Evolutionary conservation across 768 basidiomycete genomes (phyloP), one percentile per base, ranked within the genome.

Genomic region (Mycena albidolilacea): DNA sequence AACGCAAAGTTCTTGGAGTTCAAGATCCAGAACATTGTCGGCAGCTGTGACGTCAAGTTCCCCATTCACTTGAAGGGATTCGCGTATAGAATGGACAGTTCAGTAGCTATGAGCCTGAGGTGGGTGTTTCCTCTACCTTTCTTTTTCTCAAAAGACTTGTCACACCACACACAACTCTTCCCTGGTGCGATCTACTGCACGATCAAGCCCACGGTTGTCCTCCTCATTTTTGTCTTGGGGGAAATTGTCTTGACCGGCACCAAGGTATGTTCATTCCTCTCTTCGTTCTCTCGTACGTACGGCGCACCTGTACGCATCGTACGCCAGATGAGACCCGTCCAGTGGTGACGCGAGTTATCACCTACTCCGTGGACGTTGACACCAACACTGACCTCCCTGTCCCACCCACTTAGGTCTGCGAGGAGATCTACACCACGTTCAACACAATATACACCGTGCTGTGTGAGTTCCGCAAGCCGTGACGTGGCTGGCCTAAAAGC

Each of bases 21-120:
- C 88, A 99, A 99, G 86, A 99, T 99, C 62, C 97, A 99, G 88
- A 99, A 99, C 83, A 99, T 98, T 59, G 98, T 99, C 43, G 97
- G 70, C 38, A 71, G 70, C 46, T 71, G 70, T 43, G 64, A 71
- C 64, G 70, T 71, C 48, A 64, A 97, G 86, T 99, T 99, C 86
- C 97, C 98, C 73, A 99, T 99, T 80, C 91, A 97, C 74, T 86
- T 99, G 79, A 97, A 99, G 85, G 98, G 98, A 64, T 88, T 99
- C 74, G 97, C 97, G 2, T 99, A 97, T 85, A 93, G 92, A 77
- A 99, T 90, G 97, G 97, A 79, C 94, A 97, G 70, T 71, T 71
- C 70, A 71, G 70, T 38, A 71, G 70, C 78, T 98, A 99, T 77
- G 98, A 97, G 83, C 97, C 97, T 23, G 97, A 99, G 91, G 97